phyloP scores from a whole-genome alignment of 345 rosid genomes.

The Mallotus nudiflorus region DNA sequence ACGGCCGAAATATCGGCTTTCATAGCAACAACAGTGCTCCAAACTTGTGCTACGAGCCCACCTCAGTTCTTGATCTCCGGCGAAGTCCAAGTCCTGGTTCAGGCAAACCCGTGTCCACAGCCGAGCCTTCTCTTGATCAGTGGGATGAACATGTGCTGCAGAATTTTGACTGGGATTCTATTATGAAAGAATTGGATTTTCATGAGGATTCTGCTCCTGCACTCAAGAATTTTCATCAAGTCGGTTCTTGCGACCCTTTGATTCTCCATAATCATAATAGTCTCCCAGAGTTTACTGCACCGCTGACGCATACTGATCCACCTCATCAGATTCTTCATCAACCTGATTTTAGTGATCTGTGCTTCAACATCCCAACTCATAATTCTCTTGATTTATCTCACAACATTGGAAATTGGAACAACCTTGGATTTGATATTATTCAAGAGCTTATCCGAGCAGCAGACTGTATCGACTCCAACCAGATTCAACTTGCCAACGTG shows the following conservation, averaged over 20 bases:
- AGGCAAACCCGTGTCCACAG: slow-evolving; percentile 28
- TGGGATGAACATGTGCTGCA: slow-evolving; percentile 71
- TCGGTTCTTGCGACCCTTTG: slow-evolving; percentile 12
- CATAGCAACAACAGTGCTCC: slow-evolving; percentile 10
- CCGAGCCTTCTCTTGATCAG: slow-evolving; percentile 27
- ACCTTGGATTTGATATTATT: slow-evolving; percentile 46
- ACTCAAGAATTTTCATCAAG: slow-evolving; percentile 17
- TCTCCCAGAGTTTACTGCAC: slow-evolving; percentile 27
- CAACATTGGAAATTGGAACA: slow-evolving; percentile 8
- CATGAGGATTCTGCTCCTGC: slow-evolving; percentile 63
- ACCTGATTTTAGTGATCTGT: slow-evolving; percentile 54
- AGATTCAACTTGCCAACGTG: slow-evolving; percentile 72
- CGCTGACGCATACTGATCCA: slow-evolving; percentile 22
- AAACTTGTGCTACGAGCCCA: slow-evolving; percentile 58
- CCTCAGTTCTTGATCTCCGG: slow-evolving; percentile 73
- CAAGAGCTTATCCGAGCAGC: slow-evolving; percentile 83
- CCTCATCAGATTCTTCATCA: slow-evolving; percentile 22
- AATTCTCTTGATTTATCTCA: slow-evolving; percentile 28
- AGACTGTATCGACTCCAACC: slow-evolving; percentile 76
- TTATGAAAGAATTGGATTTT: slow-evolving; percentile 74
- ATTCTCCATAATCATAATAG: slow-evolving; percentile 23
- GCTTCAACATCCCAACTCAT: slow-evolving; percentile 29
- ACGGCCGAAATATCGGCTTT: slow-evolving; percentile 17
- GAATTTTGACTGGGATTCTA: slow-evolving; percentile 81
- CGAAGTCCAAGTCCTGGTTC: slow-evolving; percentile 51